Evolutionary conservation across 495 filamentous ascomycete genomes (phyloP), one percentile per base, ranked within the genome.

Genomic region (Aspergillus cavernicola): DNA sequence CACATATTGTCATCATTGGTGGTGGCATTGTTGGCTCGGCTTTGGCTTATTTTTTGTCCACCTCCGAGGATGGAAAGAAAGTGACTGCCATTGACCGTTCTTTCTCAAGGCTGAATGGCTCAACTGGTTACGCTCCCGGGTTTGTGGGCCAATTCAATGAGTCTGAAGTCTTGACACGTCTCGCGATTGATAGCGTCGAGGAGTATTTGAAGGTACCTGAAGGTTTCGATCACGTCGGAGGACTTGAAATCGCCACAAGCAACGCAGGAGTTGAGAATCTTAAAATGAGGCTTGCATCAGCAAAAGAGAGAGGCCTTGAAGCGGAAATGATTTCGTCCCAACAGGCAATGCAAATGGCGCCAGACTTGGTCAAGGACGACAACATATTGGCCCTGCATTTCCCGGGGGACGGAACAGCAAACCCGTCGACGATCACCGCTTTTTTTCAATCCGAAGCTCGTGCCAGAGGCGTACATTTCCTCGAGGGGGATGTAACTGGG

Each of bases 21-120:
- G 76, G 66, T 5, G 75, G 75, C 20, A 76, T 80, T 28, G 66
- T 76, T 18, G 75, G 76, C 23, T 60, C 76, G 11, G 63, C 63
- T 0, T 56, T 72, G 24, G 67, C 74, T 9, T 67, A 65, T 41
- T 63, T 64, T 38, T 48, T 71, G 9, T 68, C 65, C 26, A 26
- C 51, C 3, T 58, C 56, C 4, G 10, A 41, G 11, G 41, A 55
- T 33, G 50, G 50, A n/a, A 53, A 62, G 41, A 60, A 57, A 32
- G 56, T 69, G 12, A 46, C 59, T 8, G 29, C 69, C 18, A 54
- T 71, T 12, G 66, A 71, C 18, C 61, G 58, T 55, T 55, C 54
- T 10, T 46, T 68, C 2, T 31, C 58, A 0, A 43, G 48, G 2
- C 32, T 59, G 10, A 42, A 57, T 24, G 66, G 66, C 13, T 69